Base-by-base conservation (phyloP, 352 stramenopile genomes). In the Globisporangium camurandrum region DNA sequence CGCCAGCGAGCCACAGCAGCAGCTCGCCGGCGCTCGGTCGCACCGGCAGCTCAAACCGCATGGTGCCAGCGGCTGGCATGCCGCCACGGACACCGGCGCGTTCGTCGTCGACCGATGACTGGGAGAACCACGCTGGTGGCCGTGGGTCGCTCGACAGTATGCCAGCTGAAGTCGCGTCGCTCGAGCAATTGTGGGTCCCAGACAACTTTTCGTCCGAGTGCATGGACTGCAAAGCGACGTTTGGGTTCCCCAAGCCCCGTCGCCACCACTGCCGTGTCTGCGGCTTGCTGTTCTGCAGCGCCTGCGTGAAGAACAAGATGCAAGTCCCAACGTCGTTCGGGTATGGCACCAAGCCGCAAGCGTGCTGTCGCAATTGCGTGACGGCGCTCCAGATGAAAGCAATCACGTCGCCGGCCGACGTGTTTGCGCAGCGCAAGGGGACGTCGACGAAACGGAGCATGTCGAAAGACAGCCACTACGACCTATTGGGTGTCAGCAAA, bases 171-270 rank as follows among this genome's bases (percentile, higher is more conserved):
- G 79, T 90, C 3, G 77, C 82, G 4, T 74, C 75, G 5, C 71
- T 93, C 3, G 77, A 93, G 48, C 82, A 91, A 64, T 72, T 93
- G 41, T 93, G 82, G 82, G 79, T 93, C 27, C 82, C 82, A 0
- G 77, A 93, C 68, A 88, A 90, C 66, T 93, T 93, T 40, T 90
- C 79, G 22, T 75, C 24, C 57, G 79, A 93, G 47, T 93, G 82
- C 55, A 93, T 93, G 82, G 80, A 93, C 67, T 93, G 82, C 60
- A 86, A 88, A 44, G 57, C 75, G n/a, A 54, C 67, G 17, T 93
- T 93, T 54, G 80, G 75, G 33, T 90, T 91, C 51, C 73, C 75
- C 36, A 88, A 90, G 61, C 75, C 78, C 14, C 76, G 76, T 51
- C 82, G 82, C 12, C 82, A 93, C 64, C 82, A 93, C 59, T 93